phyloP scores from a whole-genome alignment of 352 stramenopile species.

The Saprolegnia parasitica region DNA sequence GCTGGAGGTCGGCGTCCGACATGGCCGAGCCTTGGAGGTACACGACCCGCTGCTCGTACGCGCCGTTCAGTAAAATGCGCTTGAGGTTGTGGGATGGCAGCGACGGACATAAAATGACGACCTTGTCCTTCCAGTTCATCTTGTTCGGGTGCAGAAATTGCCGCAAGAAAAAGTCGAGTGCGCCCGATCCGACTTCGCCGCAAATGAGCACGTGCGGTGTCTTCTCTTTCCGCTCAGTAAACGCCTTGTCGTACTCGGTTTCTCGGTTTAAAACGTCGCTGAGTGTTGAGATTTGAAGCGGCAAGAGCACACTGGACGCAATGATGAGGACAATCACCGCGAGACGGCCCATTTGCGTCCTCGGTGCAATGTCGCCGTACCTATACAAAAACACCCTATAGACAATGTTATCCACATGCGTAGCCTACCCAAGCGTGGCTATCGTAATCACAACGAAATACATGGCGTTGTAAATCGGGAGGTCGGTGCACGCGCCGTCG shows the following conservation, averaged over 20 bases:
- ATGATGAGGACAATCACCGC: slow-evolving; percentile 70
- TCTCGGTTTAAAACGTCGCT: slow-evolving; percentile 67
- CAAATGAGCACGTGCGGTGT: slow-evolving; percentile 67
- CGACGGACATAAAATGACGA: slow-evolving; percentile 62
- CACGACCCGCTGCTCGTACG: slow-evolving; percentile 69
- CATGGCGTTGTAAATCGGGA: slow-evolving; percentile 67
- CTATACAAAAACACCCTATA: slow-evolving; percentile 31
- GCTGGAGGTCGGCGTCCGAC: slow-evolving; percentile 58
- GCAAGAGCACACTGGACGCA: slow-evolving; percentile 61
- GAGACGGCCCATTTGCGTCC: slow-evolving; percentile 53
- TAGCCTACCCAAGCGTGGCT: slow-evolving; percentile 61
- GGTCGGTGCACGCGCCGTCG: too few species aligned
- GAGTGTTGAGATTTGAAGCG: slow-evolving; percentile 58
- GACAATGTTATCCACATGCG: neutral
- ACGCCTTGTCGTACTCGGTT: slow-evolving; percentile 77
- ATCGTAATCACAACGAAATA: slow-evolving; percentile 86
- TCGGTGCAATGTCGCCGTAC: slow-evolving; percentile 67
- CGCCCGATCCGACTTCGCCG: slow-evolving; percentile 64
- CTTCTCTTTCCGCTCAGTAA: slow-evolving; percentile 52
- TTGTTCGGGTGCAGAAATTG: slow-evolving; percentile 65
- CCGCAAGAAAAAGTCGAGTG: slow-evolving; percentile 70
- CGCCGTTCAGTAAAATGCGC: slow-evolving; percentile 57
- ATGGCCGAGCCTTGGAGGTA: slow-evolving; percentile 78
- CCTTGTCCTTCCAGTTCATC: slow-evolving; percentile 54
- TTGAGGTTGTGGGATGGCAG: slow-evolving; percentile 55